Evolutionary conservation across 768 basidiomycete genomes (phyloP).

Genomic region (Lactifluus volemus): DNA sequence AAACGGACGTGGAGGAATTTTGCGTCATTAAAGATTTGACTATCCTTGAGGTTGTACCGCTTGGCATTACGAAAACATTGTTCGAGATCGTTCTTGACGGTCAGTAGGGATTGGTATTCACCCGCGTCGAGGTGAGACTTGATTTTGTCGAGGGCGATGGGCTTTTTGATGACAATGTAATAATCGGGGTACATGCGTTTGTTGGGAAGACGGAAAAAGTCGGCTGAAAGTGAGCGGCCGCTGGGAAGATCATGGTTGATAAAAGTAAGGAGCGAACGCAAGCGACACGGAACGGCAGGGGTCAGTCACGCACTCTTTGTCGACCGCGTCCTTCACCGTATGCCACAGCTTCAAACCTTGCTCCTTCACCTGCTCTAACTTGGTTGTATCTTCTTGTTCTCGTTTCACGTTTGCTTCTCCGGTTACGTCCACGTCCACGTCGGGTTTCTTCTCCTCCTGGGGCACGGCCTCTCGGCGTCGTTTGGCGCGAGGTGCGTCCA

Average conservation of each 20-base stretch:
- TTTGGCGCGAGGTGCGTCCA: conserved; percentile 42
- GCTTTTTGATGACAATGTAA: conserved; percentile 67
- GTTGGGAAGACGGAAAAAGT: conserved; percentile 62
- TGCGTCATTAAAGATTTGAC: conserved; percentile 74
- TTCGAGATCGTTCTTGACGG: conserved; percentile 65
- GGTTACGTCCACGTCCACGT: conserved; percentile 31
- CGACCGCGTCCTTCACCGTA: conserved; percentile 71
- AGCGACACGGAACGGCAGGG: conserved; percentile 24
- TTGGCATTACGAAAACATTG: conserved; percentile 75
- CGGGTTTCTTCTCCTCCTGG: conserved; percentile 33
- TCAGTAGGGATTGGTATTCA: conserved; percentile 53
- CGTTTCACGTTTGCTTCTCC: conserved; percentile 25
- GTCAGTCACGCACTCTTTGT: conserved; percentile 75
- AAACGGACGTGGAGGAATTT: conserved; percentile 66
- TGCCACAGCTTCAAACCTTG: conserved; percentile 68
- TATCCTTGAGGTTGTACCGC: conserved; percentile 73
- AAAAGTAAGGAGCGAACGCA: conserved; percentile 23
- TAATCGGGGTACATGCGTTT: conserved; percentile 81
- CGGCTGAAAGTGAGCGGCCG: conserved; percentile 51
- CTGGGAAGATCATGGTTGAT: conserved; percentile 32
- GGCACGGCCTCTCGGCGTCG: conserved; percentile 38
- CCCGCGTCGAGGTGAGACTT: conserved; percentile 62
- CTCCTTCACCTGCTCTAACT: conserved; percentile 41
- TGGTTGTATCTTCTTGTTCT: conserved; percentile 20
- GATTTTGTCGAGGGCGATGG: conserved; percentile 86